These are phyloP conservation scores for Corchorus olitorius DNA, from an alignment of 345 rosid genomes.

Conservation along the genomic window DNA sequence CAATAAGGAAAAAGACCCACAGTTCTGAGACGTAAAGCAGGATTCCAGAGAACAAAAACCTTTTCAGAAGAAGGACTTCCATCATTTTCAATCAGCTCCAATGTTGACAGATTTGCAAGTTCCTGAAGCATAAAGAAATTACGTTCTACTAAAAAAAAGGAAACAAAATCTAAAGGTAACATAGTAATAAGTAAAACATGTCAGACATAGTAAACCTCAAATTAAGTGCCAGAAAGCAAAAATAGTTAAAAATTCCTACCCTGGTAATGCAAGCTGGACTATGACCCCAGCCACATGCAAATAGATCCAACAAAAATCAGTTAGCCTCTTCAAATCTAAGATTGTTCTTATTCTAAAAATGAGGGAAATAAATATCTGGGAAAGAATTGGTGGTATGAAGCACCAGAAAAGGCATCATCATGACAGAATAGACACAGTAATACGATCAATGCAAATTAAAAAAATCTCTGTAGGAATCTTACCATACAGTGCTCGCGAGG, in stretches of 20 bases:
- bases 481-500: slow-evolving; percentile 97
- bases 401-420: background rate
- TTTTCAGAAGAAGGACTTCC: slow-evolving; percentile 91
- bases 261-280: background rate
- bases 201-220: slow-evolving; percentile 1
- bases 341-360: background rate
- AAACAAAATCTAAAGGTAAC: slow-evolving; percentile 14
- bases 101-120: slow-evolving; percentile 76
- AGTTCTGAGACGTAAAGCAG: slow-evolving; percentile 33
- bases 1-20: slow-evolving; percentile 38
- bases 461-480: slow-evolving; percentile 28
- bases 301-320: background rate
- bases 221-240: slow-evolving; percentile 5
- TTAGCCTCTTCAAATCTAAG: background rate
- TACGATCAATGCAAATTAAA: slow-evolving; percentile 17
- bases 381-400: background rate
- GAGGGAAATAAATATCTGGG: background rate
- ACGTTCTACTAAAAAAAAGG: background rate
- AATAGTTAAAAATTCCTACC: background rate
- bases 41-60: slow-evolving; percentile 88
- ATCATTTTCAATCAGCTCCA: slow-evolving; percentile 80
- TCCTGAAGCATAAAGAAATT: slow-evolving; percentile 56
- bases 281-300: slow-evolving; percentile 10
- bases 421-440: background rate
- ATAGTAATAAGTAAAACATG: background rate